Conservation (phyloP, 2,329 filamentous ascomycete species). For the Nakataea oryzae region DNA sequence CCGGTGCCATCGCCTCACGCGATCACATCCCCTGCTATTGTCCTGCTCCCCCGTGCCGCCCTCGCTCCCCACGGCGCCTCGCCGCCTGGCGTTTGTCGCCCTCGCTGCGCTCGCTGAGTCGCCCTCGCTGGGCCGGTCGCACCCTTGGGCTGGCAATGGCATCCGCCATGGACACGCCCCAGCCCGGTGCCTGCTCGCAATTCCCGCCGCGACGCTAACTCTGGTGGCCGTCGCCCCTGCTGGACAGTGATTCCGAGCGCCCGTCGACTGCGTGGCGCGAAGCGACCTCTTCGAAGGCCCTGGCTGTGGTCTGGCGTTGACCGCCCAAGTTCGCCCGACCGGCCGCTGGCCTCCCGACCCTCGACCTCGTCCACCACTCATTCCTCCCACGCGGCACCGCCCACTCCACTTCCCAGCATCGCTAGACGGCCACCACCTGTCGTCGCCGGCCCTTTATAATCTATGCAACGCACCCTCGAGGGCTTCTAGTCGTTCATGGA, state of each 20-base stretch:
- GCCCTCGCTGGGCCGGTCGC: neutral
- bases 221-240: neutral
- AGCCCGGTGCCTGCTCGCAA: neutral
- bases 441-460: neutral
- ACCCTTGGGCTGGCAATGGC: neutral
- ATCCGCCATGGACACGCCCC: neutral
- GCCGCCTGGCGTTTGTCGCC: neutral
- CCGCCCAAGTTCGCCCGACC: slow-evolving; percentile 1
- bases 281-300: neutral
- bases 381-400: neutral
- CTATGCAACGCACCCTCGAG: slow-evolving; percentile 1
- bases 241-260: neutral
- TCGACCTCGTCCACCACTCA: neutral
- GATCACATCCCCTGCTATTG: slow-evolving; percentile 18
- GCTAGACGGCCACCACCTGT: neutral
- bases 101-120: neutral
- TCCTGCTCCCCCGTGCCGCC: neutral
- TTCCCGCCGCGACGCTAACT: neutral
- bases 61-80: neutral
- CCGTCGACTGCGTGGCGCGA: neutral
- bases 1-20: slow-evolving; percentile 19
- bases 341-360: neutral
- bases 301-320: neutral
- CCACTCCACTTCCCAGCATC: neutral
- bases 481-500: slow-evolving; percentile 16